Base-by-base conservation (phyloP, 306 rosid species). In the Pterocarpus santalinus region DNA sequence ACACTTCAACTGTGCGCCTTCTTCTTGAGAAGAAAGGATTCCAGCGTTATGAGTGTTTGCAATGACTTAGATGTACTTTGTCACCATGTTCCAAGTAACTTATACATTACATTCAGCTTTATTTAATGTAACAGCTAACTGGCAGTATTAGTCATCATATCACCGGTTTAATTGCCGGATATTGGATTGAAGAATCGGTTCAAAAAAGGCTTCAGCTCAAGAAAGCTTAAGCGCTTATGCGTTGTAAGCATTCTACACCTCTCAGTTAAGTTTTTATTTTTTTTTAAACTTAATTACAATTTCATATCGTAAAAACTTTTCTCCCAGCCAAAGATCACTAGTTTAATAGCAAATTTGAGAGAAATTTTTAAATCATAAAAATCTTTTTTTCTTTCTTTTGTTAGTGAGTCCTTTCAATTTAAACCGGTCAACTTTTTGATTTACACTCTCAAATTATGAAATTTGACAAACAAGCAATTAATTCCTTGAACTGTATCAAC, bases 41-140 rank as follows among this genome's bases (percentile, higher is more conserved):
- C 72, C 63, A 69, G 34, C 60, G 36, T 51, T 62, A 36, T 30
- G 43, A 30, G 4, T n/a, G 6, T 4, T 13, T 13, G 63, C 57
- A 75, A 67, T 75, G 46, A 75, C 76, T 75, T 75, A 61, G 8
- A 57, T 56, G n/a, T 13, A 56, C 47, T 60, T 74, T 66, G 53
- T 81, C 64, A 65, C 28, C 62, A 32, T 73, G 46, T 16, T 77
- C 56, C 12, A 7, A 77, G 66, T 67, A 65, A 77, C 73, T 53
- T 67, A 53, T 13, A 13, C 0, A 17, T 15, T 22, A 13, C 32
- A 65, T 7, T 63, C 36, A 72, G 9, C 72, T 49, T 80, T 71
- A 38, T 72, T 34, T 51, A 14, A 33, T 51, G 11, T 69, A 47
- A 49, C 62, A 51, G 5, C 9, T 72, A 52, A 72, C 35, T 72